Percentiles rank a stretch among this genome's conserved stretches.
These are phyloP conservation scores for Salix udensis DNA, from an alignment of 345 rosid species.

Conservation along the genomic window DNA sequence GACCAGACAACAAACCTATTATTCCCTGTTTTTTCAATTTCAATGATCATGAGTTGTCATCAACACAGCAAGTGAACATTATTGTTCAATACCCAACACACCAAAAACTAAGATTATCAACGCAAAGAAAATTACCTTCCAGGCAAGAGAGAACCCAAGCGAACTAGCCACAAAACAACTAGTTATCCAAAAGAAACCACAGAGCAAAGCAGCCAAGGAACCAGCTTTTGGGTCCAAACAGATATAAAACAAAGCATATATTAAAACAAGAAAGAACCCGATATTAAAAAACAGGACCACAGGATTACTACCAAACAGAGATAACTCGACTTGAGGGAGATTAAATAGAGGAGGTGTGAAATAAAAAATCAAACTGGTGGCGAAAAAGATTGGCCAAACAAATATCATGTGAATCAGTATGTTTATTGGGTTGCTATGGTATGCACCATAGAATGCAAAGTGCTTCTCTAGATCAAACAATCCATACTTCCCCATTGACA, in stretches of 20 bases:
- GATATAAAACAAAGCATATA: slow-evolving; percentile 44
- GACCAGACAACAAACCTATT: background rate
- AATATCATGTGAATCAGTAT: slow-evolving; percentile 45
- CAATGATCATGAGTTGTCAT: background rate
- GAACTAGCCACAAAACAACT: slow-evolving; percentile 35
- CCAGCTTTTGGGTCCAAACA: slow-evolving; percentile 55
- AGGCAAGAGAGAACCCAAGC: slow-evolving; percentile 52
- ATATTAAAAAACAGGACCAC: slow-evolving; percentile 37
- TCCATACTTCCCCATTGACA: slow-evolving; percentile 37
- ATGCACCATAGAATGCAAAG: slow-evolving; percentile 91
- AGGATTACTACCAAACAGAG: slow-evolving; percentile 31
- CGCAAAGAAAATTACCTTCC: slow-evolving; percentile 40
- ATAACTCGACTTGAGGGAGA: slow-evolving; percentile 29
- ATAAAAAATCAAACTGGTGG: slow-evolving; percentile 43
- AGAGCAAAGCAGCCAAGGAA: slow-evolving; percentile 53
- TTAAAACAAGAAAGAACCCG: slow-evolving; percentile 46
- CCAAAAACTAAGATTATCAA: background rate
- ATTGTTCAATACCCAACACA: background rate
- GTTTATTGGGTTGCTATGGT: slow-evolving; percentile 73
- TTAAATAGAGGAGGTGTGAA: slow-evolving; percentile 49
- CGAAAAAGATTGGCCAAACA: slow-evolving; percentile 67
- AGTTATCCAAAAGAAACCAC: slow-evolving; percentile 43
- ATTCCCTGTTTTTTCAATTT: background rate
- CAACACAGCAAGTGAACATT: background rate
- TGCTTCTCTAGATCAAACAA: slow-evolving; percentile 70